phyloP scores from a whole-genome alignment of 1,139 yeast species.

The Hemisphaericaspora lyxosophila region DNA sequence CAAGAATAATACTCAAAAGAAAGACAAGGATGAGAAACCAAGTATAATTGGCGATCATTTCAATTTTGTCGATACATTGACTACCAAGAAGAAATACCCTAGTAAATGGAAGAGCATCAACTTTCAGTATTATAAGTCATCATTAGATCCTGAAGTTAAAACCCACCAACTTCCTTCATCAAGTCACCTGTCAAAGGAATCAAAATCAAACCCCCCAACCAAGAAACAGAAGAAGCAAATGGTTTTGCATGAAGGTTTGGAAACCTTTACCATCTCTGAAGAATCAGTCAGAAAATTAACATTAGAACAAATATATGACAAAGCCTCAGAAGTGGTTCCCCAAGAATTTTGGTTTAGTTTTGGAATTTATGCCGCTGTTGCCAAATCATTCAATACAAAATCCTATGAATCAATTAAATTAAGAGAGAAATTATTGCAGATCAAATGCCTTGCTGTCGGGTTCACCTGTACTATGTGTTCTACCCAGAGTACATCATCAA shows the following conservation, averaged over 20 bases:
- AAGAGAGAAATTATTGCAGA: conserved; percentile 59
- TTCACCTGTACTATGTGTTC: conserved; percentile 50
- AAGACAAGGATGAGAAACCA: conserved; percentile 18
- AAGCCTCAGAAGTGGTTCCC: conserved; percentile 61
- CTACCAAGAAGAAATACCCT: conserved; percentile 50
- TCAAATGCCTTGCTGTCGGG: conserved; percentile 69
- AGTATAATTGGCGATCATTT: conserved; percentile 47
- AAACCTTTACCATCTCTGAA: conserved; percentile 43
- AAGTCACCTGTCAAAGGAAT: conserved; percentile 3
- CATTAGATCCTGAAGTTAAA: conserved; percentile 7
- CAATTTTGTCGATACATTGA: conserved; percentile 54
- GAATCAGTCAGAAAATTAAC: conserved; percentile 52
- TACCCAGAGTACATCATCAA: conserved; percentile 57
- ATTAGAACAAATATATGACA: conserved; percentile 63
- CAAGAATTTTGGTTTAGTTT: conserved; percentile 63
- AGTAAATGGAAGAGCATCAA: conserved; percentile 56
- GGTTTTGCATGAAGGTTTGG: conserved; percentile 40
- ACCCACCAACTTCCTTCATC: too few species aligned
- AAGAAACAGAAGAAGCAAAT: conserved; percentile 12
- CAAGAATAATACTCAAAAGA: conserved; percentile 14
- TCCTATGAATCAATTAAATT: conserved; percentile 54
- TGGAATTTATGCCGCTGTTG: conserved; percentile 59
- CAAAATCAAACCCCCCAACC: conserved; percentile 9
- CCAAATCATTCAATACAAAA: conserved; percentile 68
- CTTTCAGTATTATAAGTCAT: conserved; percentile 52